Percentiles rank a stretch among this genome's conserved stretches.
Evolutionary conservation across 108 stramenopile genomes (phyloP).

Genomic region (Cyclotella sp.): DNA sequence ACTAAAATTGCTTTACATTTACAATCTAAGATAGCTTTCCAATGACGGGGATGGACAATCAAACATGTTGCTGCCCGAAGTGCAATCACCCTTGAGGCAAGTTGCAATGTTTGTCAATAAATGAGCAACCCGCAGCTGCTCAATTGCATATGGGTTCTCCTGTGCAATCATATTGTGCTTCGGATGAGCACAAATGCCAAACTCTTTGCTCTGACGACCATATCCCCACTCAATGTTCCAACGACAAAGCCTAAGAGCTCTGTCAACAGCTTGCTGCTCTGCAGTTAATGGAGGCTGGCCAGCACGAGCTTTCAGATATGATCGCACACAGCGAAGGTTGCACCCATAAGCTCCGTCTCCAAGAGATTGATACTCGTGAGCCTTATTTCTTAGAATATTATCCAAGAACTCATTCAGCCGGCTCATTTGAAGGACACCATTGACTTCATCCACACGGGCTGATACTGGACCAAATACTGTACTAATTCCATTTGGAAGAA

Average conservation of each 20-base stretch:
- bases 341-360: neutral
- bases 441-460: neutral
- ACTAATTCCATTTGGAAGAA: too few relatives aligned
- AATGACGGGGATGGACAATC: too few relatives aligned
- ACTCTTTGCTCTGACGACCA: conserved; percentile 3
- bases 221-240: conserved; percentile 28
- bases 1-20: too few relatives aligned
- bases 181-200: neutral
- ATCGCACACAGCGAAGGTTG: conserved; percentile 10
- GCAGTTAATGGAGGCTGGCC: too few relatives aligned
- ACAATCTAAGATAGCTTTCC: too few relatives aligned
- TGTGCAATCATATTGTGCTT: neutral
- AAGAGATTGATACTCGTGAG: neutral
- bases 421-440: conserved; percentile 15
- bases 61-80: too few relatives aligned
- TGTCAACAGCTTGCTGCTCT: too few relatives aligned
- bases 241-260: too few relatives aligned
- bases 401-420: conserved; percentile 9
- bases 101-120: conserved; percentile 23
- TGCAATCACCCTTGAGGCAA: too few relatives aligned
- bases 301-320: too few relatives aligned
- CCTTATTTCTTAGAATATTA: neutral
- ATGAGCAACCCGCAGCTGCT: conserved; percentile 24
- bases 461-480: conserved; percentile 25
- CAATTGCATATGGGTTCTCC: conserved; percentile 25